Conservation (phyloP, 2,329 filamentous ascomycete species). For the Pseudopithomyces maydicus region DNA sequence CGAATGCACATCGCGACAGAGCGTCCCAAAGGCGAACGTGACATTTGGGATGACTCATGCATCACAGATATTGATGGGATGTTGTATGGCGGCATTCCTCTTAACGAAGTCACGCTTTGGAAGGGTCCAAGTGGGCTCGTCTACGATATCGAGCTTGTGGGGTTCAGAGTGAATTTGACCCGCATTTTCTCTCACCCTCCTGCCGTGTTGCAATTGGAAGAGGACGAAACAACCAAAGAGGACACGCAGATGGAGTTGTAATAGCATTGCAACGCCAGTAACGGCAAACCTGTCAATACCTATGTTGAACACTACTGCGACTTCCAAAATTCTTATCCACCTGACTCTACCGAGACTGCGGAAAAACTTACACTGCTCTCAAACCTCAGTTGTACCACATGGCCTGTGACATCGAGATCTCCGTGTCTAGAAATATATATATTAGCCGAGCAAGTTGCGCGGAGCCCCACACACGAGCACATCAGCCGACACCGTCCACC, state of each 20-base stretch:
- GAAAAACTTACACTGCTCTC: not conserved
- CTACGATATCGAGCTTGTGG: slow-evolving; percentile 38
- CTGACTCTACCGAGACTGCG: not conserved
- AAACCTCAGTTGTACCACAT: not conserved
- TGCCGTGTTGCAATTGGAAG: not conserved
- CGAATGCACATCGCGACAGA: slow-evolving; percentile 27
- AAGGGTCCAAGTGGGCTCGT: slow-evolving; percentile 19
- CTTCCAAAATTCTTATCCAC: not conserved
- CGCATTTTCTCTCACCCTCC: slow-evolving; percentile 10
- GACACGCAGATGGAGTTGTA: slow-evolving; percentile 5
- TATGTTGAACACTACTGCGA: not conserved
- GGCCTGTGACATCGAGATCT: not conserved
- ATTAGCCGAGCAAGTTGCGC: slow-evolving; percentile 10
- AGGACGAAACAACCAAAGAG: not conserved
- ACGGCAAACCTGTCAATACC: not conserved
- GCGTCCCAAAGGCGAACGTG: slow-evolving; percentile 10
- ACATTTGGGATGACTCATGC: slow-evolving; percentile 46
- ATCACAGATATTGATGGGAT: slow-evolving; percentile 35
- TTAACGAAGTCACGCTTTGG: slow-evolving; percentile 47
- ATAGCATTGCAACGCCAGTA: not conserved
- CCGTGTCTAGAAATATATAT: not conserved
- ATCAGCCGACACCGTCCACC: slow-evolving; percentile 1
- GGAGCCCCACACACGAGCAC: slow-evolving; percentile 5
- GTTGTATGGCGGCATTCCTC: slow-evolving; percentile 38
- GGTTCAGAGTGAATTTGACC: slow-evolving; percentile 36